Evolutionary conservation across 352 stramenopile genomes (phyloP).

Genomic region (Phytophthora podocarpi): DNA sequence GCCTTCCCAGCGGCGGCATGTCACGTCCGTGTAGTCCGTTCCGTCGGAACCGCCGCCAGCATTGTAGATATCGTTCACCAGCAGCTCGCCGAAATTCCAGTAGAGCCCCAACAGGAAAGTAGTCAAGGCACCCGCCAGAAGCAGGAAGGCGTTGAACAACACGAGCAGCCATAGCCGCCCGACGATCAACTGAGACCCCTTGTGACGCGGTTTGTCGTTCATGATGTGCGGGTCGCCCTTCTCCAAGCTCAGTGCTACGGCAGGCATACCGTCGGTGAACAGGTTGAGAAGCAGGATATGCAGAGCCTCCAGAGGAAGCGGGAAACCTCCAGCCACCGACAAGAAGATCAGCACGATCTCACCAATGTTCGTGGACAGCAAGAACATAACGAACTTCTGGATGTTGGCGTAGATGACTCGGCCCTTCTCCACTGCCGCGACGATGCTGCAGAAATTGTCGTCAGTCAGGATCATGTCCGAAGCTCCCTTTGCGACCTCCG

Average conservation of each 20-base stretch:
- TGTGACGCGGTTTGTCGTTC: conserved; percentile 60
- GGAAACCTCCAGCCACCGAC: conserved; percentile 61
- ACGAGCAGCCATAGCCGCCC: conserved; percentile 74
- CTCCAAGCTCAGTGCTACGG: conserved; percentile 73
- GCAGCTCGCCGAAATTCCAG: conserved; percentile 68
- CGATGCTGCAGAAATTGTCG: conserved; percentile 98
- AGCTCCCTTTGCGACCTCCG: conserved; percentile 97
- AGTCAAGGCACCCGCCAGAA: conserved; percentile 45
- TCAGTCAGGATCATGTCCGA: conserved; percentile 98
- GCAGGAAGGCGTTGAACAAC: conserved; percentile 57
- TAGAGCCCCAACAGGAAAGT: conserved; percentile 70
- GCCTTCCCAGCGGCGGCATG: conserved; percentile 60
- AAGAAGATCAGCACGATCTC: conserved; percentile 91
- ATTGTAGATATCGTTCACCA: conserved; percentile 59
- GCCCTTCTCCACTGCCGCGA: conserved; percentile 95
- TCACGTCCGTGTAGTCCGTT: conserved; percentile 62
- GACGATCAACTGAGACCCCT: conserved; percentile 58
- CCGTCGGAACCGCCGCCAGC: conserved; percentile 43
- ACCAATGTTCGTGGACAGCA: conserved; percentile 97
- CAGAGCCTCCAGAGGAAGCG: conserved; percentile 93
- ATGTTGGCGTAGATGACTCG: conserved; percentile 98
- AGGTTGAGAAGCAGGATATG: conserved; percentile 99
- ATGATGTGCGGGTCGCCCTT: conserved; percentile 73
- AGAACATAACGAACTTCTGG: conserved; percentile 98
- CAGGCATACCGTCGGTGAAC: conserved; percentile 95